A percentile compares a stretch with the other conserved stretches of the same genome.
These are phyloP conservation scores for Solanum hybrid DNA, from an alignment of 305 asterid genomes.

Conservation along the genomic window DNA sequence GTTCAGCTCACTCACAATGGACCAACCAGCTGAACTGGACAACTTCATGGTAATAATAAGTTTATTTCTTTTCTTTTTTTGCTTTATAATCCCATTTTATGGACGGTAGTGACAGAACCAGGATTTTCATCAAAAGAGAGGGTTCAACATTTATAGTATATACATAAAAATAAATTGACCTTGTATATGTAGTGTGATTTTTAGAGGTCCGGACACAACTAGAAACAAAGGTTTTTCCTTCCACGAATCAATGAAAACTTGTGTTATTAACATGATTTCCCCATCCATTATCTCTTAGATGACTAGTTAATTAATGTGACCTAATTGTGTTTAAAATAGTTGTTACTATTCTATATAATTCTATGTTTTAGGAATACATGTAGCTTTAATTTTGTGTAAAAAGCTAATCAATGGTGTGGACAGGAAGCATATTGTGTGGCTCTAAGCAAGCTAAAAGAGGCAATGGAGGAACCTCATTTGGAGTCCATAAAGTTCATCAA, in stretches of 20 bases:
- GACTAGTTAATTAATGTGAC: neutral
- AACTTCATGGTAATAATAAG: conserved; percentile 34
- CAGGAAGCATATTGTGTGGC: conserved; percentile 43
- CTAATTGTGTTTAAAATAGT: neutral
- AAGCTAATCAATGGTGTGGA: neutral
- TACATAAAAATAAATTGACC: neutral
- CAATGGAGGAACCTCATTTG: conserved; percentile 40
- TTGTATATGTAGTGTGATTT: neutral
- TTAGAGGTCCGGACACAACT: neutral
- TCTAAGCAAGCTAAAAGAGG: conserved; percentile 35
- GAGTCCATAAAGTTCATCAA: conserved; percentile 43
- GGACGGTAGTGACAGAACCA: neutral
- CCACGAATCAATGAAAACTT: neutral
- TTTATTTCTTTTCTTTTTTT: neutral
- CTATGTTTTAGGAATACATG: neutral
- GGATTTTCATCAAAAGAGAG: neutral
- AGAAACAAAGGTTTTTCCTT: neutral
- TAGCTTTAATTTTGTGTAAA: neutral
- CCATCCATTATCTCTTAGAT: neutral
- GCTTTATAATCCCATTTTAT: neutral
- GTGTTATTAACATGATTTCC: neutral
- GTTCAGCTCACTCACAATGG: conserved; percentile 7
- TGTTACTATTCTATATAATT: neutral
- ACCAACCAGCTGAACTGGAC: conserved; percentile 32
- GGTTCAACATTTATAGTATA: neutral